A percentile compares a stretch with the other conserved stretches of the same genome.
Evolutionary conservation across 768 basidiomycete genomes (phyloP).

Genomic region (Amanita inopinata): DNA sequence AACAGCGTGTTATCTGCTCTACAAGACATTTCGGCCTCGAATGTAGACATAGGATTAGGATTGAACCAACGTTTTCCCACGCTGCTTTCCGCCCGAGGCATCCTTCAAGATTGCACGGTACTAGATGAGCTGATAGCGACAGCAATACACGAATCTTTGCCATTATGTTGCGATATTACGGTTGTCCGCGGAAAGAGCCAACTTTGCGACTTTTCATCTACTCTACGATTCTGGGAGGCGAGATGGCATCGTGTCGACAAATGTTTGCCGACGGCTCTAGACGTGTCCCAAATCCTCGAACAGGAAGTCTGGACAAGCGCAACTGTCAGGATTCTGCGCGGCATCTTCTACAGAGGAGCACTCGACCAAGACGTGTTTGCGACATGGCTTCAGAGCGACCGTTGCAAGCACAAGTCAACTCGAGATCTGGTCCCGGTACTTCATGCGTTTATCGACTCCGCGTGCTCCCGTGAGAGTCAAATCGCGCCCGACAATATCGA

Average conservation of each 20-base stretch:
- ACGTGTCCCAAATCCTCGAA: conserved; percentile 27
- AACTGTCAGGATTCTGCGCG: conserved; percentile 32
- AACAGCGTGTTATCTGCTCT: conserved; percentile 29
- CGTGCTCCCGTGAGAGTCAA: conserved; percentile 6
- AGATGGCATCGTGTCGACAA: conserved; percentile 24
- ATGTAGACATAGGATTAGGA: conserved; percentile 12
- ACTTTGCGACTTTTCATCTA: conserved; percentile 11
- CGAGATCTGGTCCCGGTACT: conserved; percentile 29
- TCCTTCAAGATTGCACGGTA: conserved; percentile 23
- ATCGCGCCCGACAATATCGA: conserved; percentile 7
- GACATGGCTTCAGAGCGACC: conserved; percentile 32
- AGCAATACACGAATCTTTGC: conserved; percentile 29
- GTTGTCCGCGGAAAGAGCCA: not conserved
- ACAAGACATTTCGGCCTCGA: conserved; percentile 4
- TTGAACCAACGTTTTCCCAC: conserved; percentile 23
- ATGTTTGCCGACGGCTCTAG: conserved; percentile 14
- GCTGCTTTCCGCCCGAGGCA: conserved; percentile 27
- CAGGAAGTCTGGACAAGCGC: conserved; percentile 33
- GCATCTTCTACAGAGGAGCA: conserved; percentile 32
- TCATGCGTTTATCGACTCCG: conserved; percentile 36
- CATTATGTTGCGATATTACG: conserved; percentile 16
- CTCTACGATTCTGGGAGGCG: conserved; percentile 15
- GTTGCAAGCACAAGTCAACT: conserved; percentile 15
- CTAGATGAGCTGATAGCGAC: conserved; percentile 41
- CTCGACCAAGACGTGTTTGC: conserved; percentile 18